Evolutionary conservation across 495 filamentous ascomycete species (phyloP), one percentile per base, ranked within the genome.

Genomic region (Penicillium odoratum): DNA sequence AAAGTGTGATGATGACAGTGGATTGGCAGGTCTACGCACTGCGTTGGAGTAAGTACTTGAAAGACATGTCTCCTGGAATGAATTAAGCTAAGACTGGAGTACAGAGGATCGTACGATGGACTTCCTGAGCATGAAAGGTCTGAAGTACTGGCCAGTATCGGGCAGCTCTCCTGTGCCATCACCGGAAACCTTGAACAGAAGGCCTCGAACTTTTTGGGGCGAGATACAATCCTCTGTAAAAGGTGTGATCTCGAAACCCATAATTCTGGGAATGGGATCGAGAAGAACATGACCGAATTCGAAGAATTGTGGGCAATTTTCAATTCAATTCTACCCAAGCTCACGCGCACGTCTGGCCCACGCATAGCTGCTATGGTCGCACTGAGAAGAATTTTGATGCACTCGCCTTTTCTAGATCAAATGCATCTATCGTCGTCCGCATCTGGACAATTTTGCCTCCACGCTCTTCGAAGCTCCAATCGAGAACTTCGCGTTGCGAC

Each of bases 401-500:
- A 95, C 71, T 84, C 83, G 0, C 68, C 71, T 3, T 74, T 79
- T 54, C 46, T 71, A 7, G 71, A 75, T 10, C 77, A 88, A 55
- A 71, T 93, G 55, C 83, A 92, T 58, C 71, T 97, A 4, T 80
- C 83, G 40, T 74, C 65, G 6, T 91, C 89, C 7, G 57, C 70
- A 1, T 75, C 88, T 43, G 92, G 91, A 0, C 85, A 91, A 64
- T 92, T 90, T 80, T 94, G 91, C 65, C 69, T 98, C 2, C 81
- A 86, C 55, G 91, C 88, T 3, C 74, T 96, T 21, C 82, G 84
- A 48, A 96, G 92, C 67, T 93, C 93, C 7, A 70, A 88, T 25
- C 84, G 94, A 66, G 94, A 98, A 65, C 76, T 98, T 49, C 86
- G 94, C 11, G 81, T 97, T 66, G 88, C 88, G 28, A 88, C 92